Evolutionary conservation across 2,329 filamentous ascomycete species (phyloP).

Genomic region (Xylaria hypoxylon): DNA sequence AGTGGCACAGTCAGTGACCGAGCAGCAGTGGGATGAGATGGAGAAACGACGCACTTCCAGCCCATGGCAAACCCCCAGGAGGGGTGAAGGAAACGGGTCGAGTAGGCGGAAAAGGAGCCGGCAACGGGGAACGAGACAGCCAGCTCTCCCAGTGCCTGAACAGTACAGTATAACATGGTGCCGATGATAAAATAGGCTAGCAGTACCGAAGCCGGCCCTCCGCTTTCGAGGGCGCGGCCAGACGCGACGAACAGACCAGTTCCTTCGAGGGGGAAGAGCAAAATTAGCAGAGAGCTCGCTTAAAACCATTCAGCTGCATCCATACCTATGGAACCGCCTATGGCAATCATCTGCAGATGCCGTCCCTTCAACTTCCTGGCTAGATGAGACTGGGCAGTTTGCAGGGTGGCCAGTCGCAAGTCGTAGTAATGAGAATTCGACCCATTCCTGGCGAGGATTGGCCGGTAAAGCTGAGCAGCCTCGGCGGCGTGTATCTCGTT

Average conservation of each 20-base stretch:
- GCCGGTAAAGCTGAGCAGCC: conserved; percentile 45
- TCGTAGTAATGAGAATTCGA: conserved; percentile 63
- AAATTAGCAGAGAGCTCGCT: conserved; percentile 5
- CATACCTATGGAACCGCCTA: conserved; percentile 87
- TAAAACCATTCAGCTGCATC: background rate
- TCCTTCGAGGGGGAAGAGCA: conserved; percentile 57
- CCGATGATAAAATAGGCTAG: conserved; percentile 85
- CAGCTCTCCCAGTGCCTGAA: conserved; percentile 91
- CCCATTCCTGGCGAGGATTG: conserved; percentile 47
- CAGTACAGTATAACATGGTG: conserved; percentile 89
- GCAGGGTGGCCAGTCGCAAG: conserved; percentile 70
- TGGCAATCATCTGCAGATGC: conserved; percentile 97
- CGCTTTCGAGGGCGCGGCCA: conserved; percentile 74
- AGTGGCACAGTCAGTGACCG: conserved; percentile 18
- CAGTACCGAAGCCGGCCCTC: conserved; percentile 82
- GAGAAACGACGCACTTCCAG: conserved; percentile 75
- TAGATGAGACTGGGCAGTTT: conserved; percentile 81
- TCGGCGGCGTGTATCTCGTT: conserved; percentile 48
- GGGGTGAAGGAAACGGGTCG: conserved; percentile 90
- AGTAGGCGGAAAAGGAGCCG: conserved; percentile 92
- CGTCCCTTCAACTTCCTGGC: conserved; percentile 82
- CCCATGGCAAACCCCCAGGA: conserved; percentile 97
- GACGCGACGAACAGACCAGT: conserved; percentile 91
- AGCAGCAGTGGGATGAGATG: conserved; percentile 2
- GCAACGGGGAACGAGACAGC: conserved; percentile 91